phyloP scores from a whole-genome alignment of 2,329 filamentous ascomycete species.

The Westerdykella ornata region DNA sequence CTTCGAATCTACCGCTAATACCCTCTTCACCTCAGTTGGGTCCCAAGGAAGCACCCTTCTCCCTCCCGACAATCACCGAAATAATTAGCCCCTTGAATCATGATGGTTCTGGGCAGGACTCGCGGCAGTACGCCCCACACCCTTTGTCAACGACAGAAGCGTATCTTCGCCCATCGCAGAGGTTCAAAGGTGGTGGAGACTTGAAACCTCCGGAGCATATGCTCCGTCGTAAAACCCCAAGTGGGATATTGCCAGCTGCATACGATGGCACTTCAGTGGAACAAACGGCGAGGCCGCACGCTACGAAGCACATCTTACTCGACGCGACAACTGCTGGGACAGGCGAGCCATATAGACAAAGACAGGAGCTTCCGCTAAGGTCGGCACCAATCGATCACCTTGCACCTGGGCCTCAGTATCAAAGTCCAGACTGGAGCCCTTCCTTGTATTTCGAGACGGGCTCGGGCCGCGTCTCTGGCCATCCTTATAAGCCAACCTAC shows the following conservation, averaged over 20 bases:
- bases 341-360: slow-evolving; percentile 24
- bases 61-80: no score
- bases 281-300: slow-evolving; percentile 64
- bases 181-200: slow-evolving; percentile 3
- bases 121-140: slow-evolving; percentile 16
- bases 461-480: slow-evolving; percentile 16
- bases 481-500: slow-evolving; percentile 1
- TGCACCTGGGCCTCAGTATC: slow-evolving; percentile 17
- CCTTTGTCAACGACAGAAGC: no score
- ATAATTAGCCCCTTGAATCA: no score
- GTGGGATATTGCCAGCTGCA: slow-evolving; percentile 83
- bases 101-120: slow-evolving; percentile 7
- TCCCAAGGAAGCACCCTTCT: no score
- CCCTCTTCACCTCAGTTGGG: no score
- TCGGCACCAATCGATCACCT: slow-evolving; percentile 20
- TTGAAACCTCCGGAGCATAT: slow-evolving; percentile 58
- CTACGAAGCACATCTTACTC: slow-evolving; percentile 76
- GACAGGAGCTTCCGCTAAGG: slow-evolving; percentile 34
- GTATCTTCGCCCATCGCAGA: no score
- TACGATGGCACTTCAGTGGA: slow-evolving; percentile 80
- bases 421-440: slow-evolving; percentile 28
- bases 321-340: slow-evolving; percentile 49
- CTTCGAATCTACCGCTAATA: no score
- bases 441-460: slow-evolving; percentile 34
- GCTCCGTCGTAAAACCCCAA: slow-evolving; percentile 84